phyloP scores from a whole-genome alignment of 352 stramenopile species.

The Phytophthora europaea region DNA sequence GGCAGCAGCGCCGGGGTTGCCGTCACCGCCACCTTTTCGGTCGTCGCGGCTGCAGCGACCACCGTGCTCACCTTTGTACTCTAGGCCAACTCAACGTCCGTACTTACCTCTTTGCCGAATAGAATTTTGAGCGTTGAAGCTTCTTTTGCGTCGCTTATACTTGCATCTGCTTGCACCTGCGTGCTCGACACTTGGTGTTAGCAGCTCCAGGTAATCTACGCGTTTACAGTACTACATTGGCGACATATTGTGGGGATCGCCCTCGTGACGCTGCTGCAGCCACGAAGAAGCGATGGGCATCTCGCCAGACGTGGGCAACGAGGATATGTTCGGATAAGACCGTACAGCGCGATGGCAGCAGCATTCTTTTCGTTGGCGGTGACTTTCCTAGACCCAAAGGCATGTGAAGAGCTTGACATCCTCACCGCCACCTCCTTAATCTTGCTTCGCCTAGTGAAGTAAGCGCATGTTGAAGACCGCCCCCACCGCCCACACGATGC shows the following conservation, averaged over 20 bases:
- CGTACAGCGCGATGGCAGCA: slow-evolving; percentile 4
- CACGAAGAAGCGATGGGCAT: slow-evolving; percentile 30
- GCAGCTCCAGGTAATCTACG: not conserved
- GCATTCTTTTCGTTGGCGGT: slow-evolving; percentile 6
- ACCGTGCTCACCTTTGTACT: slow-evolving; percentile 33
- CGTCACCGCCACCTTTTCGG: slow-evolving; percentile 22
- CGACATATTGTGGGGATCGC: slow-evolving; percentile 8
- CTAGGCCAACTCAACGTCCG: slow-evolving; percentile 22
- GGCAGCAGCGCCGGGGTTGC: slow-evolving; percentile 15
- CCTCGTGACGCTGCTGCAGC: slow-evolving; percentile 1
- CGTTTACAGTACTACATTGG: not conserved
- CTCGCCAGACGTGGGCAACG: slow-evolving; percentile 18
- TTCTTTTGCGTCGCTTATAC: slow-evolving; percentile 5
- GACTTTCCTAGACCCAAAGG: not conserved
- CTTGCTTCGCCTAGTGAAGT: not conserved
- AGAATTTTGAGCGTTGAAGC: slow-evolving; percentile 35
- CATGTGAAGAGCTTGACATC: slow-evolving; percentile 1
- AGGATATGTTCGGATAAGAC: slow-evolving; percentile 26
- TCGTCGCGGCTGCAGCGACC: slow-evolving; percentile 17
- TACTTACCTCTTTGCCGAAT: slow-evolving; percentile 19
- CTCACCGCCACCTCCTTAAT: not conserved
- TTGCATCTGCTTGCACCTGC: not conserved
- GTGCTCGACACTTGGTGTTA: not conserved
- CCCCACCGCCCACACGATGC: not conserved
- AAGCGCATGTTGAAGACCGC: not conserved